Percentiles rank a stretch among this genome's conserved stretches.
These are phyloP conservation scores for Erysimum cheiranthoides DNA, from an alignment of 345 rosid genomes.

Conservation along the genomic window DNA sequence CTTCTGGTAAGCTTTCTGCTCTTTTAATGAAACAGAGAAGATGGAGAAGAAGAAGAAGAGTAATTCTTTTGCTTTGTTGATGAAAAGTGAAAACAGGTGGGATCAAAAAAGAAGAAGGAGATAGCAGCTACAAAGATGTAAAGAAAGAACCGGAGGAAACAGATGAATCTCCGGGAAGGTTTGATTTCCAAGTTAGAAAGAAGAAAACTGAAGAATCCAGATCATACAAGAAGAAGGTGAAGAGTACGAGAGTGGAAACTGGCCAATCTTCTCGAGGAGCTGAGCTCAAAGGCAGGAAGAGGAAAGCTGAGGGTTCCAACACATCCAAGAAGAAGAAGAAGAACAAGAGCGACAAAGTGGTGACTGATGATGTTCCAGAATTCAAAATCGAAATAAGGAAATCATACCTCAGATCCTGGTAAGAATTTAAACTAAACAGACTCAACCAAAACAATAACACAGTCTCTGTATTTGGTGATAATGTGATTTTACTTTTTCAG, in stretches of 20 bases:
- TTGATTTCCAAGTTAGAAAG: neutral
- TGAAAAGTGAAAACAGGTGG: constrained; percentile 38
- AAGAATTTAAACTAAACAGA: constrained; percentile 9
- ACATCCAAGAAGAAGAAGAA: neutral
- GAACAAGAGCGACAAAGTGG: neutral
- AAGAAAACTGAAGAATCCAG: neutral
- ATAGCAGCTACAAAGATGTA: constrained; percentile 21
- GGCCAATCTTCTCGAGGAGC: neutral
- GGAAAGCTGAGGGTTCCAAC: neutral
- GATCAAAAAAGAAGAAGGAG: constrained; percentile 15
- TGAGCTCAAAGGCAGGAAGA: neutral
- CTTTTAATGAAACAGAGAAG: neutral
- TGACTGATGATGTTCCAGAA: neutral
- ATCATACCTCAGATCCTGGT: constrained; percentile 40
- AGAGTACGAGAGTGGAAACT: constrained; percentile 16
- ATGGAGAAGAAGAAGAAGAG: constrained; percentile 1
- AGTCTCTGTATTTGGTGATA: neutral
- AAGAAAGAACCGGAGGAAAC: constrained; percentile 35
- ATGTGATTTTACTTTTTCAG: neutral
- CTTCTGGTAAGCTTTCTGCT: constrained; percentile 1
- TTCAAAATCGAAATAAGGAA: constrained; percentile 33
- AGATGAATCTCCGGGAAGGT: neutral
- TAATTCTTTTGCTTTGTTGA: constrained; percentile 5
- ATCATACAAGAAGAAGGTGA: constrained; percentile 4
- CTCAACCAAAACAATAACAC: neutral